Conservation (phyloP, 2,329 filamentous ascomycete genomes). For the Cercospora citrullina region DNA sequence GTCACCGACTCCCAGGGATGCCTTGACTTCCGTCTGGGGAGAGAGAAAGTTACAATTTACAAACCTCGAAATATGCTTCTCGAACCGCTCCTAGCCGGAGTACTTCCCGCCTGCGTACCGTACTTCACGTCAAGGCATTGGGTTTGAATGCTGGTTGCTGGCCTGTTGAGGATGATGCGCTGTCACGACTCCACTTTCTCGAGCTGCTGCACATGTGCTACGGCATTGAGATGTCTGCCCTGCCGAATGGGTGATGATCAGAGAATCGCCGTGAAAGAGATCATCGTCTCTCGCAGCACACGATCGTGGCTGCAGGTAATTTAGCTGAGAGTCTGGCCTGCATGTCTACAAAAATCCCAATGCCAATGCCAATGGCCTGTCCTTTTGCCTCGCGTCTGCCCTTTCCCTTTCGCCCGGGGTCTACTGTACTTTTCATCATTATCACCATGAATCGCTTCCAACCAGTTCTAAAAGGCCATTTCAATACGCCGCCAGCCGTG, state of each 20-base stretch:
- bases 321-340: neutral
- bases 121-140: neutral
- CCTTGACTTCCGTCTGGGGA: neutral
- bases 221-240: neutral
- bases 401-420: neutral
- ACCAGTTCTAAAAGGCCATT: neutral
- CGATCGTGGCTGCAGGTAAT: neutral
- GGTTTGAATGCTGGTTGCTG: neutral
- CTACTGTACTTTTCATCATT: neutral
- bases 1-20: neutral
- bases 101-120: neutral
- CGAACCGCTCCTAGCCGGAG: constrained; percentile 5
- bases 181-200: neutral
- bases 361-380: neutral
- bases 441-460: neutral
- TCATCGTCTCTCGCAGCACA: neutral
- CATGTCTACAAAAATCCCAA: neutral
- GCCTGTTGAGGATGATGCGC: constrained; percentile 1
- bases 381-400: neutral
- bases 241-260: neutral
- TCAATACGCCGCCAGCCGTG: neutral
- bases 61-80: constrained; percentile 6
- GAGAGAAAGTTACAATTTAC: neutral
- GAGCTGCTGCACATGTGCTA: neutral
- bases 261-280: neutral